A percentile compares a stretch with the other conserved stretches of the same genome.
These are phyloP conservation scores for Acarospora socialis DNA, from an alignment of 2,329 filamentous ascomycete species.

Conservation along the genomic window DNA sequence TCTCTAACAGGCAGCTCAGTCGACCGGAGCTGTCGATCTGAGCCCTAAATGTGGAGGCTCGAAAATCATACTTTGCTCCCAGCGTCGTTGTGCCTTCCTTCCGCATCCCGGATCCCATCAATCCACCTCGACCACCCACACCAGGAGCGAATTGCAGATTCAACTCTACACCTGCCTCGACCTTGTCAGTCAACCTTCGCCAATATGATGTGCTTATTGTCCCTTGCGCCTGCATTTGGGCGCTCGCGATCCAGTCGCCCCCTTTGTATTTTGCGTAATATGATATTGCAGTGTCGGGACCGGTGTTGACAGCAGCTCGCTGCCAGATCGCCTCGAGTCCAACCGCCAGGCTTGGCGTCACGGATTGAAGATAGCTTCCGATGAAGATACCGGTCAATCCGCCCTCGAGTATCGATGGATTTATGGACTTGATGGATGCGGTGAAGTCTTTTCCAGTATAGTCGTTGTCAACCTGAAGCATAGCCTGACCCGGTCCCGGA, in stretches of 20 bases:
- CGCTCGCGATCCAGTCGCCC: conserved; percentile 81
- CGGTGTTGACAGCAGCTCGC: conserved; percentile 65
- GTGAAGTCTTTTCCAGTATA: conserved; percentile 90
- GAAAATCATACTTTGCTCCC: conserved; percentile 96
- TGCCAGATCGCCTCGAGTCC: conserved; percentile 93
- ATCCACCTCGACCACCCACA: conserved; percentile 42
- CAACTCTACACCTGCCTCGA: conserved; percentile 91
- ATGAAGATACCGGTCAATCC: conserved; percentile 91
- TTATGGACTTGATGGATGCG: conserved; percentile 81
- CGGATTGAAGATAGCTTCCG: conserved; percentile 84
- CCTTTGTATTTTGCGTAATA: conserved; percentile 89
- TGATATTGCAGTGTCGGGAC: conserved; percentile 79
- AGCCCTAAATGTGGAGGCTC: conserved; percentile 84
- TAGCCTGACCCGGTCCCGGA: conserved; percentile 61
- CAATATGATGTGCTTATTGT: conserved; percentile 87
- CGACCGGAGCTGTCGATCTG: conserved; percentile 94
- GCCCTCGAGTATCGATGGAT: conserved; percentile 87
- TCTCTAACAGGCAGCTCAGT: conserved; percentile 83
- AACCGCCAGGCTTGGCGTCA: conserved; percentile 74
- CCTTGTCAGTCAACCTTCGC: conserved; percentile 81
- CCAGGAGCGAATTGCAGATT: conserved; percentile 67
- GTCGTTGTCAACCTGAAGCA: conserved; percentile 90
- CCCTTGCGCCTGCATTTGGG: conserved; percentile 78
- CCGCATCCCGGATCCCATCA: conserved; percentile 62
- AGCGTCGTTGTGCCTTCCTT: conserved; percentile 85